Percentiles rank a stretch among this genome's conserved stretches.
Evolutionary conservation across 179 eudicot species (phyloP).

Genomic region (Sideroxylon spinosum): DNA sequence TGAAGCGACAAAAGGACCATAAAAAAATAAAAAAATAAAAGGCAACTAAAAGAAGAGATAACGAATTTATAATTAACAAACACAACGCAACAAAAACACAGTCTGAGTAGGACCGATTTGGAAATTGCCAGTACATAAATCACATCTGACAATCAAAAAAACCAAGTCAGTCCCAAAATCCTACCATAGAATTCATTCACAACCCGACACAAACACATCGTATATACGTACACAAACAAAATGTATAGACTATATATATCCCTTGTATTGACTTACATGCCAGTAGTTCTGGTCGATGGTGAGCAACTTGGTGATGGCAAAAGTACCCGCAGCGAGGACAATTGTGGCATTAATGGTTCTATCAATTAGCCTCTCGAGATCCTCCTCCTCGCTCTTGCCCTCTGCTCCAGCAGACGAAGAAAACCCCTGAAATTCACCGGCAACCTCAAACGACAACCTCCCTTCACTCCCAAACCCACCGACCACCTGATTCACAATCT

Average conservation of each 20-base stretch:
- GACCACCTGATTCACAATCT: conserved; percentile 34
- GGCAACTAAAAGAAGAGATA: not conserved
- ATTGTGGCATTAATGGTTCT: conserved; percentile 79
- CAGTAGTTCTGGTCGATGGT: conserved; percentile 91
- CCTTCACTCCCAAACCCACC: conserved; percentile 57
- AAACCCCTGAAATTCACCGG: conserved; percentile 29
- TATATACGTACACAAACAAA: no score
- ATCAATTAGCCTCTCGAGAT: conserved; percentile 49
- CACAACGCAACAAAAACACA: not conserved
- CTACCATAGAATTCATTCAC: conserved; percentile 5
- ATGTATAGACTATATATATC: not conserved
- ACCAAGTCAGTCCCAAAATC: not conserved
- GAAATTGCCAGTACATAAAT: not conserved
- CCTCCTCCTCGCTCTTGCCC: conserved; percentile 33
- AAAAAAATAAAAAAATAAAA: not conserved
- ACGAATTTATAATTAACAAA: not conserved
- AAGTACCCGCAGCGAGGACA: conserved; percentile 79
- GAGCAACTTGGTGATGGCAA: conserved; percentile 80
- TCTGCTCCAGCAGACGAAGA: conserved; percentile 23
- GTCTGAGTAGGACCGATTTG: not conserved
- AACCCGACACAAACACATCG: not conserved
- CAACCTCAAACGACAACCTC: conserved; percentile 51
- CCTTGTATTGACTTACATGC: conserved; percentile 60
- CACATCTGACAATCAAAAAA: not conserved
- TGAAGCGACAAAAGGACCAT: not conserved